Evolutionary conservation across 2,329 filamentous ascomycete genomes (phyloP), one percentile per base, ranked within the genome.

Genomic region (Clarireedia paspali): DNA sequence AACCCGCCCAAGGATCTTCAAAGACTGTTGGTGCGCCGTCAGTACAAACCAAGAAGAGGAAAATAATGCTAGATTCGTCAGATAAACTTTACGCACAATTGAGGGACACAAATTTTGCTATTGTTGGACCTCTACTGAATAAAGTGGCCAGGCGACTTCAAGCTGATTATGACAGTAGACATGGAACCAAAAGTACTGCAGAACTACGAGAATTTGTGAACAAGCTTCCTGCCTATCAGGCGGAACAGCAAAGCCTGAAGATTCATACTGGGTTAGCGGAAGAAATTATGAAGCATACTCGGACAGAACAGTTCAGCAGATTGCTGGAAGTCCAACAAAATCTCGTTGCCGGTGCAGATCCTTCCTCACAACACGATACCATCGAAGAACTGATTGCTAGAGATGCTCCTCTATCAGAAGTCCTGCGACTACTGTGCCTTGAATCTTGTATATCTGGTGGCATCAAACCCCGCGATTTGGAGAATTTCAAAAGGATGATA

Each of bases 161-260:
- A 66, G 89, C 76, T 63, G 91, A 96, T 67, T 95, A 95, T 69
- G 91, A 97, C 68, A 87, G 81, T 61, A 88, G 92, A 59, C 89
- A 96, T 70, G 83, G 83, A 49, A 87, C 89, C 4, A 95, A 94
- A 70, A 91, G 89, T 1, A 91, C 94, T 17, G 85, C 90, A 4
- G 94, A 99, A 70, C 82, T 99, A 34, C 88, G 91, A 63, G 91
- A 95, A 24, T 96, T 97, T 68, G 94, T 99, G n/a, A 85, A 86
- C 64, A 95, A 95, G 69, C 76, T 99, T 26, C 92, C 94, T 0
- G 86, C 85, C 10, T 96, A 95, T 65, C 92, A 97, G 72, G 86
- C 91, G 47, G 94, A 99, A 70, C 91, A 96, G 66, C 87, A 92
- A 63, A 95, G 89, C 66, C 75, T 96, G n/a, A 91, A 94, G 60